Evolutionary conservation across 257 asterid genomes (phyloP).

Genomic region (Handroanthus guayacan): DNA sequence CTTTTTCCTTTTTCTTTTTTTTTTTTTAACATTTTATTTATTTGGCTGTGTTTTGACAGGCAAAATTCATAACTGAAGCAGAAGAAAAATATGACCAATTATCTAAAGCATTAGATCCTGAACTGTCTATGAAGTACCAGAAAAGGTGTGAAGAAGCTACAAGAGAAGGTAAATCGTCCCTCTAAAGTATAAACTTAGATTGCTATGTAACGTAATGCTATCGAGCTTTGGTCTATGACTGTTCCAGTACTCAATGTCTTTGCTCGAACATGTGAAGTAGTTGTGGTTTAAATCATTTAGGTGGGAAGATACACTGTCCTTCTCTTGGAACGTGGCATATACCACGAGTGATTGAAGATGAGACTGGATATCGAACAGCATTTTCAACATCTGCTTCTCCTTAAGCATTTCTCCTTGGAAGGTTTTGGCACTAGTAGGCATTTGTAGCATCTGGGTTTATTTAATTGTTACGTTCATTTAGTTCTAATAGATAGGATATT

Average conservation of each 20-base stretch:
- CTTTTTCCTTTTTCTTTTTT: too few species aligned
- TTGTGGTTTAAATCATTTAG: conserved; percentile 42
- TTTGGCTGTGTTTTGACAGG: conserved; percentile 65
- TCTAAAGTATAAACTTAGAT: background rate
- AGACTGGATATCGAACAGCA: conserved; percentile 54
- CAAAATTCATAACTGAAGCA: conserved; percentile 71
- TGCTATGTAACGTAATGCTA: background rate
- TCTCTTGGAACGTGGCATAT: conserved; percentile 91
- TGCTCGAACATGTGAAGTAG: background rate
- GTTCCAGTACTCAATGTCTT: background rate
- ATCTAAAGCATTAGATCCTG: conserved; percentile 64
- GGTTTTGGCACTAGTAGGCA: background rate
- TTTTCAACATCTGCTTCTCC: conserved; percentile 35
- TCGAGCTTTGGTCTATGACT: background rate
- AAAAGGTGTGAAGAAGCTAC: conserved; percentile 95
- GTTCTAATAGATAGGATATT: background rate
- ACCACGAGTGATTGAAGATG: conserved; percentile 77
- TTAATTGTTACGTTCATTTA: too few species aligned
- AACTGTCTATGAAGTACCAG: conserved; percentile 58
- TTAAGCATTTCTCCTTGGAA: background rate
- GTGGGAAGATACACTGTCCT: conserved; percentile 76
- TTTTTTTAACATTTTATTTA: too few species aligned
- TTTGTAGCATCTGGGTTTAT: background rate
- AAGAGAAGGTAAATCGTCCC: conserved; percentile 64
- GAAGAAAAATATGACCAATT: conserved; percentile 71